Base-by-base conservation (phyloP, 176 grass and related monocot species). In the Lolium multiflorum region DNA sequence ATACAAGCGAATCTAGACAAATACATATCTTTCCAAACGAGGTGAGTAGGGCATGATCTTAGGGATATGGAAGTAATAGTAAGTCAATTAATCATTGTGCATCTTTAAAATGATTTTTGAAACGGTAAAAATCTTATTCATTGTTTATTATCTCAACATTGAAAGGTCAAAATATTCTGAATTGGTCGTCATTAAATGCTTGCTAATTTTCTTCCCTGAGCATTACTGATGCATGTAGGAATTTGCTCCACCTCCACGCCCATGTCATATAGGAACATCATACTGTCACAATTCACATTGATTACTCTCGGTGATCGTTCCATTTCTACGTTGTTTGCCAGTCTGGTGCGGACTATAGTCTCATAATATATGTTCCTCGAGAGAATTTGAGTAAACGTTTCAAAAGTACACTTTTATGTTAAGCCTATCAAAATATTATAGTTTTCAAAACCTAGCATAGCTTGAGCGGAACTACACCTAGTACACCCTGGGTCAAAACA, bases 211-310 rank as follows among this genome's bases (percentile, higher is more conserved):
- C 13, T 70, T 74, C 13, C n/a, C 18, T 2, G 1, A 10, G 8
- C 26, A 86, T 86, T 80, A 86, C 21, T 71, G 20, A 20, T 38
- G 13, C 63, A 66, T 31, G 13, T 11, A 47, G 69, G 5, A n/a
- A 72, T 72, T 72, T 46, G 41, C n/a, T 24, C 69, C 43, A 72
- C 67, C n/a, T 24, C 69, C 43, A 72, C 67, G 18, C 18, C 4
- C 21, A n/a, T 71, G 38, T 71, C 39, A 2, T 71, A n/a, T 67
- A 16, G 26, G 13, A 35, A 65, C 38, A 1, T 16, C 65, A 68
- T 68, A 7, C 3, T 7, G 26, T 66, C 4, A 59, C 56, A 59
- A 1, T 59, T 59, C 20, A 21, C 56, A n/a, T 3, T n/a, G 8
- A 21, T 59, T 59, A 59, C 20, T 60, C 24, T 31, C 6, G 38